Base-by-base conservation (phyloP, 306 rosid species). In the Elaeagnus macrophylla region DNA sequence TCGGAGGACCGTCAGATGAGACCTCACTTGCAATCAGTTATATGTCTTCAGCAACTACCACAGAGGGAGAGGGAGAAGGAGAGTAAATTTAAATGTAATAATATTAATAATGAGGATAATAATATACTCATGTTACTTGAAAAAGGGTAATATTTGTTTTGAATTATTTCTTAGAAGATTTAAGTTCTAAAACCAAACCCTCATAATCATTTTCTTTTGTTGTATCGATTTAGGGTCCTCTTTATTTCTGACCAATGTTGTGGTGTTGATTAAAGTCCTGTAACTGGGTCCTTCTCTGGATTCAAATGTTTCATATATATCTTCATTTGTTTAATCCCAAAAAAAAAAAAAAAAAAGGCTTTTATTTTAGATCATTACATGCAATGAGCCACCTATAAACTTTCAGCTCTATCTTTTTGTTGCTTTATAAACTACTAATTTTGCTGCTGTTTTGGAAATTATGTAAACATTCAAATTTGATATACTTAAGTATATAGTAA, bases 1-100 rank as follows among this genome's bases (percentile, higher is more conserved):
- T 44, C 44, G 74, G 60, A 10, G 73, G 73, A 39, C 81, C 78
- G 6, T 66, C 87, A 0, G 94, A 80, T 54, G 91, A 86, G 50
- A 86, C 86, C 1, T 91, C 97, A 9, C 70, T 84, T 9, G 97
- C 75, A 5, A 66, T 82, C 68, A 88, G 95, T 59, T 84, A 87
- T 71, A 72, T 83, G 88, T 86, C 97, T 6, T 84, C 95, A 9
- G 89, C 88, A 16, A 82, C 85, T 18, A 82, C 85, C 14, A 86
- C 94, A 37, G 93, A 81, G 68, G 97, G 84, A 1, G 89, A 82
- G 50, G 82, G 81, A 19, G 95, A 78, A 32, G 45, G 54, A 70
- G 54, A 68, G 12, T 39, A 36, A 11, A 37, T 13, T n/a, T n/a
- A n/a, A n/a, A n/a, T n/a, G n/a, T n/a, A n/a, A n/a, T n/a, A 8